Evolutionary conservation across 2,329 filamentous ascomycete species (phyloP).

Genomic region (Rutstroemia sp.): DNA sequence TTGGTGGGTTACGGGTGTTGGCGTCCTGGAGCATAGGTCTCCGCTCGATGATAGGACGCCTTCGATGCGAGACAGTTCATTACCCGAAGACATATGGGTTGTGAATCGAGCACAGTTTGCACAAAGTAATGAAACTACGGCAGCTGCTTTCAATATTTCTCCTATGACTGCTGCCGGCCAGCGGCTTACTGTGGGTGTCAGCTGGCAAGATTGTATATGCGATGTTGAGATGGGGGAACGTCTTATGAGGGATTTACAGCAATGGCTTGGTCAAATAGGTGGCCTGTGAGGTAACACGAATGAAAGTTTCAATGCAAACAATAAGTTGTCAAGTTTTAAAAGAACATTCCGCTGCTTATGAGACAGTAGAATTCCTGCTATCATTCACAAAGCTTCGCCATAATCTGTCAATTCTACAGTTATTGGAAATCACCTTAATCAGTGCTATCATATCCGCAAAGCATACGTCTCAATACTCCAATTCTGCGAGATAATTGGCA

Average conservation of each 20-base stretch:
- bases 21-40: not conserved
- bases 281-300: no score
- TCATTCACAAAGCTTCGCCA: no score
- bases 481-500: no score
- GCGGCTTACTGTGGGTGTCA: not conserved
- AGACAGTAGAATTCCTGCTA: no score
- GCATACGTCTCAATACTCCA: no score
- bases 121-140: not conserved
- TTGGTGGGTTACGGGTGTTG: not conserved
- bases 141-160: not conserved
- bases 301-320: no score
- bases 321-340: no score
- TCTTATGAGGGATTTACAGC: not conserved
- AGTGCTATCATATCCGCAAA: no score
- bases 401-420: no score
- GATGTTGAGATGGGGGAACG: not conserved
- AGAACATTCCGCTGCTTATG: no score
- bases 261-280: not conserved
- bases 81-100: not conserved
- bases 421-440: no score
- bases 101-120: not conserved
- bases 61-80: not conserved
- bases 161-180: not conserved
- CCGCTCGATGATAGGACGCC: no score
- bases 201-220: not conserved